These are phyloP conservation scores for Fragilaria crotonensis DNA, from an alignment of 108 stramenopile genomes.

Conservation along the genomic window DNA sequence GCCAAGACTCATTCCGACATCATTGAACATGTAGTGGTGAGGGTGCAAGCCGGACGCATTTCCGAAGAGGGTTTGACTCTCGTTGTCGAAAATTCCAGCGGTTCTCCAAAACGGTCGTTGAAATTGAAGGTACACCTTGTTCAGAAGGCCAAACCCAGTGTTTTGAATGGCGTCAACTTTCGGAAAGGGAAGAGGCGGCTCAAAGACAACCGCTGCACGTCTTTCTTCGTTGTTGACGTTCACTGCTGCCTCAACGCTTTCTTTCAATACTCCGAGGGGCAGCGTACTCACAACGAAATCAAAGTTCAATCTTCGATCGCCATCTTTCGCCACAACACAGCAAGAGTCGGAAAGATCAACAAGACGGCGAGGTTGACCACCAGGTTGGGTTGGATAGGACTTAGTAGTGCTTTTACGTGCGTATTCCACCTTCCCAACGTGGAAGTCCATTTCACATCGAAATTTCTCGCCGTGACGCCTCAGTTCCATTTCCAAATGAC, in stretches of 20 bases:
- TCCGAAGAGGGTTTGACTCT: slow-evolving; percentile 32
- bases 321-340: slow-evolving; percentile 32
- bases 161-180: slow-evolving; percentile 65
- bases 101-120: slow-evolving; percentile 40
- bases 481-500: slow-evolving; percentile 28
- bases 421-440: slow-evolving; percentile 46
- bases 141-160: slow-evolving; percentile 66
- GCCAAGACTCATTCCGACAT: slow-evolving; percentile 33
- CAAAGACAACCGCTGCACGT: slow-evolving; percentile 24
- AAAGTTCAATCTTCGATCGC: slow-evolving; percentile 20
- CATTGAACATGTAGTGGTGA: slow-evolving; percentile 65
- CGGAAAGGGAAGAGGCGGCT: slow-evolving; percentile 54
- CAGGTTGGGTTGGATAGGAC: slow-evolving; percentile 8
- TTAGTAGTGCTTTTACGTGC: slow-evolving; percentile 29
- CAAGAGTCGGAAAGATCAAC: slow-evolving; percentile 51
- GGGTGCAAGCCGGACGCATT: slow-evolving; percentile 45
- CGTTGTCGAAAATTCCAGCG: slow-evolving; percentile 12
- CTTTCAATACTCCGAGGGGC: slow-evolving; percentile 81
- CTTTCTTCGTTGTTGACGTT: not conserved
- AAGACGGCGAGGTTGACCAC: slow-evolving; percentile 4
- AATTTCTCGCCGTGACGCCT: slow-evolving; percentile 30
- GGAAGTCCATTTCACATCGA: slow-evolving; percentile 35
- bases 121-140: slow-evolving; percentile 58
- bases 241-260: slow-evolving; percentile 13
- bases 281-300: slow-evolving; percentile 64